Evolutionary conservation across 2,329 filamentous ascomycete genomes (phyloP).

Genomic region (Aureobasidium vineae): DNA sequence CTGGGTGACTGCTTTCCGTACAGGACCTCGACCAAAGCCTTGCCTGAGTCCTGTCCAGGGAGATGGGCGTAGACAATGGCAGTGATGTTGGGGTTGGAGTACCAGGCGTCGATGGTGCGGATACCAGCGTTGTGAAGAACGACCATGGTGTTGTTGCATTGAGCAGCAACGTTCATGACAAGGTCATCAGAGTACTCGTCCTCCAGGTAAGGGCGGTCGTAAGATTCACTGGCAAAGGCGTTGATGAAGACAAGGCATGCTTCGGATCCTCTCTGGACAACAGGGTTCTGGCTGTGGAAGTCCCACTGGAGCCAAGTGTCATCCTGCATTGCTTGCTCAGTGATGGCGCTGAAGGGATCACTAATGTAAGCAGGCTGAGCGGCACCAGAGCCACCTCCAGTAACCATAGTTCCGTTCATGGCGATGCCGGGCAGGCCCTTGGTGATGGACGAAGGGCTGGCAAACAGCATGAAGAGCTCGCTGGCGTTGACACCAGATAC

Average conservation of each 20-base stretch:
- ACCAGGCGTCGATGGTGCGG: constrained; percentile 59
- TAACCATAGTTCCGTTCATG: constrained; percentile 37
- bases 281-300: constrained; percentile 50
- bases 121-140: constrained; percentile 64
- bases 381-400: constrained; percentile 40
- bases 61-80: constrained; percentile 63
- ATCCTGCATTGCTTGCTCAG: constrained; percentile 47
- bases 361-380: constrained; percentile 39
- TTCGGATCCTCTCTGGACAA: constrained; percentile 46
- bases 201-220: constrained; percentile 40
- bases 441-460: constrained; percentile 41
- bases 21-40: constrained; percentile 55
- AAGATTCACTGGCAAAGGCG: constrained; percentile 44
- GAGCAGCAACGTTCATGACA: constrained; percentile 56
- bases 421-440: constrained; percentile 24
- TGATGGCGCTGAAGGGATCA: constrained; percentile 40
- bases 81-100: constrained; percentile 63
- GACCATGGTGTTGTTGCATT: constrained; percentile 63
- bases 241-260: constrained; percentile 61
- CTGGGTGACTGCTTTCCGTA: constrained; percentile 59
- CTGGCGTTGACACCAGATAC: not conserved
- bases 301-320: constrained; percentile 61
- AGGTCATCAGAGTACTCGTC: constrained; percentile 54
- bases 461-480: constrained; percentile 26
- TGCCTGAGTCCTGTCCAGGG: constrained; percentile 63